Percentiles rank a stretch among this genome's conserved stretches.
Conservation (phyloP, 805 yeast genomes). For the Cephaloascus albidus region DNA sequence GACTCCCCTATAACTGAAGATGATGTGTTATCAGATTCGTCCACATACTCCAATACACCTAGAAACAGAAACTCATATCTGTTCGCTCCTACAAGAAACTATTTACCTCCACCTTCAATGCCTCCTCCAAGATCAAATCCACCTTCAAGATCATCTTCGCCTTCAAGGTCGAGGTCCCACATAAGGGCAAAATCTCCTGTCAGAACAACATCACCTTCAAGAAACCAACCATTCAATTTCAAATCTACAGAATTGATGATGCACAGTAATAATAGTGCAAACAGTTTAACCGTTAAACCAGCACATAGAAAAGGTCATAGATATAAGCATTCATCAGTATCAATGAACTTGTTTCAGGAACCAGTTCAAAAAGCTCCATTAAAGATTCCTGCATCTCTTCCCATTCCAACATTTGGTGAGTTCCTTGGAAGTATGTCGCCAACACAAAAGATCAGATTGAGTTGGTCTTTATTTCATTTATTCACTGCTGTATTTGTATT, state of each 20-base stretch:
- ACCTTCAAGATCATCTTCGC: slow-evolving; percentile 18
- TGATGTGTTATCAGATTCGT: not conserved
- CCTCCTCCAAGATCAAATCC: slow-evolving; percentile 16
- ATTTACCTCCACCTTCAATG: slow-evolving; percentile 13
- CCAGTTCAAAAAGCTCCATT: slow-evolving; percentile 67
- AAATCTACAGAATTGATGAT: slow-evolving; percentile 38
- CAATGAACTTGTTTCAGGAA: slow-evolving; percentile 92
- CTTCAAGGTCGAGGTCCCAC: slow-evolving; percentile 9
- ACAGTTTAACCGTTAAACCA: slow-evolving; percentile 25
- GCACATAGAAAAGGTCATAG: slow-evolving; percentile 89
- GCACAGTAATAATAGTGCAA: slow-evolving; percentile 13
- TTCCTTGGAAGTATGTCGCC: slow-evolving; percentile 47
- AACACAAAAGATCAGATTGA: slow-evolving; percentile 48
- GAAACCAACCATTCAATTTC: slow-evolving; percentile 53
- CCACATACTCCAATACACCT: slow-evolving; percentile 7
- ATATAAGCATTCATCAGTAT: slow-evolving; percentile 92
- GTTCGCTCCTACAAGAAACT: slow-evolving; percentile 3
- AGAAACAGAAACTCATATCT: slow-evolving; percentile 14
- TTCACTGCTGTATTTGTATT: slow-evolving; percentile 46
- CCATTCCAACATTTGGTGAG: slow-evolving; percentile 66
- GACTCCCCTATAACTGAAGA: not conserved
- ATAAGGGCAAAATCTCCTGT: slow-evolving; percentile 17
- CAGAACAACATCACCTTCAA: slow-evolving; percentile 3
- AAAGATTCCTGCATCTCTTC: slow-evolving; percentile 53
- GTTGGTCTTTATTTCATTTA: slow-evolving; percentile 53